A percentile compares a stretch with the other conserved stretches of the same genome.
Conservation (phyloP, 257 asterid genomes). For the Asclepias syriaca region DNA sequence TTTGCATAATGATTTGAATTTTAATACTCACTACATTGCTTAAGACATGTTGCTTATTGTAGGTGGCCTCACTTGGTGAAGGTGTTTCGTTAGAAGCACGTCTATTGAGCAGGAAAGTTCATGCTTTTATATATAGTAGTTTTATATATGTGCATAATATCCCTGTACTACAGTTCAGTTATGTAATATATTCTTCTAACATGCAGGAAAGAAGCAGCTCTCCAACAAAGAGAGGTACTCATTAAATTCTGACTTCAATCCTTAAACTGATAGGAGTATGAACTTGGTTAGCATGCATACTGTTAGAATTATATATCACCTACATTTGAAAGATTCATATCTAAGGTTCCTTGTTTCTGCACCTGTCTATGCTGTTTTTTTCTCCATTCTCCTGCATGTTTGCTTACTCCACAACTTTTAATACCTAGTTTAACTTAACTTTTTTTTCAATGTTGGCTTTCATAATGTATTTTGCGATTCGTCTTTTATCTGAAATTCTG, state of each 20-base stretch:
- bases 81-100: conserved; percentile 96
- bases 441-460: background rate
- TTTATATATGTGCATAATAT: background rate
- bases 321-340: background rate
- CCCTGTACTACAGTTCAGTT: background rate
- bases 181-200: conserved; percentile 12
- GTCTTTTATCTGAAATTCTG: background rate
- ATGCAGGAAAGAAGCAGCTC: conserved; percentile 89
- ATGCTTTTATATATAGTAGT: background rate
- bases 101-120: conserved; percentile 74
- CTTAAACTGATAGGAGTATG: background rate
- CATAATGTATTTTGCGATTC: background rate
- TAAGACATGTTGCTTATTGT: conserved; percentile 9
- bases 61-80: conserved; percentile 91
- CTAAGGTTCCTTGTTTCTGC: background rate
- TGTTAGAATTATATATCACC: background rate
- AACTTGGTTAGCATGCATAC: background rate
- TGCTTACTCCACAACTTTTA: background rate
- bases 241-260: conserved; percentile 2
- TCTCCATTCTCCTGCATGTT: background rate
- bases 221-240: conserved; percentile 91
- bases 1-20: background rate
- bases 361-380: background rate
- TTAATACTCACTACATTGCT: background rate
- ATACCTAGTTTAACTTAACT: background rate